Conservation (phyloP, 306 rosid genomes). For the Vachellia pachyceras region DNA sequence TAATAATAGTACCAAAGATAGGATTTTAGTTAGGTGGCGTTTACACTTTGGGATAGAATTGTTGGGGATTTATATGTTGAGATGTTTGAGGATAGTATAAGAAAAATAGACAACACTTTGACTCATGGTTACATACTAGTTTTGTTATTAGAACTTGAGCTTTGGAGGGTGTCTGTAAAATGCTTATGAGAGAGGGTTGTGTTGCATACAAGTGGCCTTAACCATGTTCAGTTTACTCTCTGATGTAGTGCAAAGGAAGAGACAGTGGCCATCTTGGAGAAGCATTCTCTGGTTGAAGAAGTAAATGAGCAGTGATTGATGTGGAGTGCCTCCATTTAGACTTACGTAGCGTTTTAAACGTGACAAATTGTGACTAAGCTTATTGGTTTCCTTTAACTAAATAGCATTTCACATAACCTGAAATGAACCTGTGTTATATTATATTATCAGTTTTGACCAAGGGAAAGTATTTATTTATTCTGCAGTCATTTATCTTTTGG, state of each 20-base stretch:
- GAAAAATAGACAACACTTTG: no score
- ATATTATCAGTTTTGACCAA: not conserved
- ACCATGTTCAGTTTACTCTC: slow-evolving; percentile 25
- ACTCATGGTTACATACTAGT: not conserved
- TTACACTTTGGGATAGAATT: slow-evolving; percentile 6
- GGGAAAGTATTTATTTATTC: not conserved
- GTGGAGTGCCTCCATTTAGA: slow-evolving; percentile 24
- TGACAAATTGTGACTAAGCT: slow-evolving; percentile 28
- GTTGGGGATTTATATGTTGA: slow-evolving; percentile 23
- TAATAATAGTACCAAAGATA: slow-evolving; percentile 13
- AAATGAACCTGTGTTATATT: not conserved
- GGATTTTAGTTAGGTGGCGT: slow-evolving; percentile 11
- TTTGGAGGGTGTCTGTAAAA: not conserved
- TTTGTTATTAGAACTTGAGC: not conserved
- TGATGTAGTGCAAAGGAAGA: slow-evolving; percentile 72
- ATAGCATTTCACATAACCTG: not conserved
- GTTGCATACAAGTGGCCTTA: slow-evolving; percentile 9
- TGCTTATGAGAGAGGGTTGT: not conserved
- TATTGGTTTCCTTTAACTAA: not conserved
- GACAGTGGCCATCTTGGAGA: slow-evolving; percentile 66
- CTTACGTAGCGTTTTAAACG: slow-evolving; percentile 15
- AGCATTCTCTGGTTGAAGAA: slow-evolving; percentile 59
- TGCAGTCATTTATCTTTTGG: not conserved
- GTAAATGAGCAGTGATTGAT: slow-evolving; percentile 29
- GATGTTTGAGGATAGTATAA: slow-evolving; percentile 21